Conservation (phyloP, 106 monocot species). For the Narthecium ossifragum region DNA sequence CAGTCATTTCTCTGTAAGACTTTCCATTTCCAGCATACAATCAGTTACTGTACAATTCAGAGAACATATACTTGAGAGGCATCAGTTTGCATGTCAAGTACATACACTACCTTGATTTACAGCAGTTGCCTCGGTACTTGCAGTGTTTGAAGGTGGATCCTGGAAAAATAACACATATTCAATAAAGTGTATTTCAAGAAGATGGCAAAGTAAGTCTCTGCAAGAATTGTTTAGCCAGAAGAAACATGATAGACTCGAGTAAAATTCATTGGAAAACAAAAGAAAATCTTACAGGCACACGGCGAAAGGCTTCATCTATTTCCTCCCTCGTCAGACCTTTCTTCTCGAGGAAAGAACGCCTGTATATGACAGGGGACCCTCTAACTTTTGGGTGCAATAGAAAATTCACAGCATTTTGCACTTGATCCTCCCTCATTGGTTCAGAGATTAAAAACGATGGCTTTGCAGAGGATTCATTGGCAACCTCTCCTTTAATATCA, state of each 20-base stretch:
- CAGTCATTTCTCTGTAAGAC: neutral
- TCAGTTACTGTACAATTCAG: too few species aligned
- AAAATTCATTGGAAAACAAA: neutral
- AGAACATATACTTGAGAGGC: too few species aligned
- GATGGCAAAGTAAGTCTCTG: too few species aligned
- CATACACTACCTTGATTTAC: conserved; percentile 54
- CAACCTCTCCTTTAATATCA: conserved; percentile 14
- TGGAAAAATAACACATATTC: conserved; percentile 11
- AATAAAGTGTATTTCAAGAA: too few species aligned
- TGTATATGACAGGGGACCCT: conserved; percentile 71
- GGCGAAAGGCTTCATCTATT: conserved; percentile 98
- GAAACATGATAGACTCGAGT: neutral
- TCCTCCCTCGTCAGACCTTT: conserved; percentile 93
- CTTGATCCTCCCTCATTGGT: conserved; percentile 90
- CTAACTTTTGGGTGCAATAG: conserved; percentile 90
- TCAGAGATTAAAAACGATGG: conserved; percentile 31
- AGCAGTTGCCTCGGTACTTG: conserved; percentile 29
- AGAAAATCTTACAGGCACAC: conserved; percentile 75
- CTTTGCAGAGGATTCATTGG: conserved; percentile 31
- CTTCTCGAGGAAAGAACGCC: conserved; percentile 92
- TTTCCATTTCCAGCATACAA: too few species aligned
- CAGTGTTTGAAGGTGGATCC: conserved; percentile 77
- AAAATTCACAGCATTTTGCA: conserved; percentile 95
- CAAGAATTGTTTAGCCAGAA: neutral
- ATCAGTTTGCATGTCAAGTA: neutral